Evolutionary conservation across 345 rosid species (phyloP).

Genomic region (Passiflora organensis): DNA sequence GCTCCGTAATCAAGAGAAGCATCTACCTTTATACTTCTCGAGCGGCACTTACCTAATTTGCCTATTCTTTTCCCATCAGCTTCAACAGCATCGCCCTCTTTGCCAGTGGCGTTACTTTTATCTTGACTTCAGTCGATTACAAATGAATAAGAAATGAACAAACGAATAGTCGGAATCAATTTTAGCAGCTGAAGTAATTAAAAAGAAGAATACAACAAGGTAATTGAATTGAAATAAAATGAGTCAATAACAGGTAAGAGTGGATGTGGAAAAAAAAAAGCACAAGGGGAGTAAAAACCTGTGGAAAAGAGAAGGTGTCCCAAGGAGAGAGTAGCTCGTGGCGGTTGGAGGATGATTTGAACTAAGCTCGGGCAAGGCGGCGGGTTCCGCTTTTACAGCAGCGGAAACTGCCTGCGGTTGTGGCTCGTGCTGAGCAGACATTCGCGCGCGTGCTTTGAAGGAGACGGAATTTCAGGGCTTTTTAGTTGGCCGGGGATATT

Average conservation of each 20-base stretch:
- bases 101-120: slow-evolving; percentile 35
- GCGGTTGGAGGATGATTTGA: slow-evolving; percentile 80
- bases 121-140: slow-evolving; percentile 60
- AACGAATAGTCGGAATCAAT: too few species aligned
- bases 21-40: slow-evolving; percentile 56
- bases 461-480: background rate
- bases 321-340: slow-evolving; percentile 34
- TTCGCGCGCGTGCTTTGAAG: background rate
- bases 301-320: slow-evolving; percentile 32
- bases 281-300: slow-evolving; percentile 31
- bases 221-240: too few species aligned
- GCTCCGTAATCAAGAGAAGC: slow-evolving; percentile 62
- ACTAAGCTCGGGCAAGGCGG: slow-evolving; percentile 68
- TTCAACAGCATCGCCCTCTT: slow-evolving; percentile 49
- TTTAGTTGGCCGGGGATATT: background rate
- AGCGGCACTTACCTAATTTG: slow-evolving; percentile 59
- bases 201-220: background rate
- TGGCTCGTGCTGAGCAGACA: slow-evolving; percentile 9
- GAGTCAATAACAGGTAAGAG: background rate
- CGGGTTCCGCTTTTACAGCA: slow-evolving; percentile 46
- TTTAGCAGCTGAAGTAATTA: too few species aligned
- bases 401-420: slow-evolving; percentile 7
- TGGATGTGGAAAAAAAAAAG: too few species aligned
- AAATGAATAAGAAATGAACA: slow-evolving; percentile 3
- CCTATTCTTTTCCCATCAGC: slow-evolving; percentile 49